Conservation (phyloP, 768 basidiomycete species). For the Gloeopeniophorella convolvens region DNA sequence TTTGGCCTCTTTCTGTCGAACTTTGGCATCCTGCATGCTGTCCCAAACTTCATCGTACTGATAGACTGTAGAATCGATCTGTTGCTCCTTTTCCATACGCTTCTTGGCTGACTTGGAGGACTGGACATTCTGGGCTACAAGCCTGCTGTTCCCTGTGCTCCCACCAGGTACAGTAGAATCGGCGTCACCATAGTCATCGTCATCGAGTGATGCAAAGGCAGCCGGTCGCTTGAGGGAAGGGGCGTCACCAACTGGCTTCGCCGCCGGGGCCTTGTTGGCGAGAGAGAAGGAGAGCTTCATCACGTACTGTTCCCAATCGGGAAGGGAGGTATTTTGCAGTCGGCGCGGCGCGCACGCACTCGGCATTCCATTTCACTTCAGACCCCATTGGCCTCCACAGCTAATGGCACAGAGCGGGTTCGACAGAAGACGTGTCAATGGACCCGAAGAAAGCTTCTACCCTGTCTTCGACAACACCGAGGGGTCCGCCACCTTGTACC, state of each 20-base stretch:
- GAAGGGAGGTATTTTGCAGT: no score
- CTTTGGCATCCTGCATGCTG: conserved; percentile 85
- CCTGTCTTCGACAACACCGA: conserved; percentile 50
- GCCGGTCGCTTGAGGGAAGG: conserved; percentile 50
- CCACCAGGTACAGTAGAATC: conserved; percentile 37
- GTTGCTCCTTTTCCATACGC: conserved; percentile 72
- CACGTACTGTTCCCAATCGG: no score
- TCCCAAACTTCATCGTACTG: conserved; percentile 98
- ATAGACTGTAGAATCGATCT: conserved; percentile 76
- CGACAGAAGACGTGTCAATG: conserved; percentile 86
- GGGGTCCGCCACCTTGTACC: conserved; percentile 21
- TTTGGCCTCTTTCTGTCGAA: conserved; percentile 64
- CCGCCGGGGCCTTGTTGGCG: conserved; percentile 36
- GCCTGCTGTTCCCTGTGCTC: conserved; percentile 46
- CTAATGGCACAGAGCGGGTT: conserved; percentile 41
- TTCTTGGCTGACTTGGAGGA: conserved; percentile 62
- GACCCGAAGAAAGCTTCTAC: conserved; percentile 75
- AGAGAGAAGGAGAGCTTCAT: conserved; percentile 95
- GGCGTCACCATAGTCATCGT: conserved; percentile 51
- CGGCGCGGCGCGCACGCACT: no score
- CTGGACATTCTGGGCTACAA: conserved; percentile 50
- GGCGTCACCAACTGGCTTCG: conserved; percentile 49
- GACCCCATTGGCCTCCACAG: not conserved
- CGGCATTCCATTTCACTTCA: conserved; percentile 3
- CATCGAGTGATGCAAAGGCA: conserved; percentile 56